Percentiles rank a stretch among this genome's conserved stretches.
phyloP scores from a whole-genome alignment of 116 monocot species.

The Iris pallida region DNA sequence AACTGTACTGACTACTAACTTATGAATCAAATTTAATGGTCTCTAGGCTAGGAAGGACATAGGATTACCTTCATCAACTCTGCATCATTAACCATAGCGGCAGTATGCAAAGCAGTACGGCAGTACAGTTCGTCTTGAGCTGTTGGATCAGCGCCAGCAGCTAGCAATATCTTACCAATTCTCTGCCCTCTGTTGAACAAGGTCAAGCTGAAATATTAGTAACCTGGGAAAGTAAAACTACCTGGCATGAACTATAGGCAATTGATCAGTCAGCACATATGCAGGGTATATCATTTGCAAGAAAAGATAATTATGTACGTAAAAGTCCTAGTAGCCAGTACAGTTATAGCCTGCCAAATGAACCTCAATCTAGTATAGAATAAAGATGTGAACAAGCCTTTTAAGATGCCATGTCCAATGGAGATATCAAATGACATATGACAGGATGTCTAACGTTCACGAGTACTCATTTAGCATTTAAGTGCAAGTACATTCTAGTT shows the following conservation, averaged over 20 bases:
- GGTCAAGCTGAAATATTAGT: slow-evolving; percentile 7
- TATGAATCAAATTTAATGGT: not conserved
- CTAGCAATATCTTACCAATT: slow-evolving; percentile 86
- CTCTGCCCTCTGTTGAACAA: slow-evolving; percentile 72
- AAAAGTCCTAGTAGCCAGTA: too few relatives aligned
- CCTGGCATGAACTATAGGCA: not conserved
- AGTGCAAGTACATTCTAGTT: too few relatives aligned
- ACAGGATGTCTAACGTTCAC: too few relatives aligned
- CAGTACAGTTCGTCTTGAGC: slow-evolving; percentile 80
- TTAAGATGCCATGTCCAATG: too few relatives aligned
- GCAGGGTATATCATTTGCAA: too few relatives aligned
- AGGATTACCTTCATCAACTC: slow-evolving; percentile 68
- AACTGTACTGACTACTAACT: not conserved
- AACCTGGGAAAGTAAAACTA: not conserved
- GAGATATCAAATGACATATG: too few relatives aligned
- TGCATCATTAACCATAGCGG: slow-evolving; percentile 93
- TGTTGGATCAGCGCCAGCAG: slow-evolving; percentile 92
- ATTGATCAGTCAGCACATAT: not conserved
- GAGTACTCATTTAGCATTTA: too few relatives aligned
- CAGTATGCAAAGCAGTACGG: slow-evolving; percentile 88
- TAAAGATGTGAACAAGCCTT: too few relatives aligned
- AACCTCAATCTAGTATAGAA: too few relatives aligned
- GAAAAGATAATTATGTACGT: too few relatives aligned
- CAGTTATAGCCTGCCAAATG: too few relatives aligned
- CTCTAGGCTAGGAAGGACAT: not conserved